Evolutionary conservation across 1,284 basidiomycete species (phyloP), one percentile per base, ranked within the genome.

Genomic region (Heterobasidion irregulare): DNA sequence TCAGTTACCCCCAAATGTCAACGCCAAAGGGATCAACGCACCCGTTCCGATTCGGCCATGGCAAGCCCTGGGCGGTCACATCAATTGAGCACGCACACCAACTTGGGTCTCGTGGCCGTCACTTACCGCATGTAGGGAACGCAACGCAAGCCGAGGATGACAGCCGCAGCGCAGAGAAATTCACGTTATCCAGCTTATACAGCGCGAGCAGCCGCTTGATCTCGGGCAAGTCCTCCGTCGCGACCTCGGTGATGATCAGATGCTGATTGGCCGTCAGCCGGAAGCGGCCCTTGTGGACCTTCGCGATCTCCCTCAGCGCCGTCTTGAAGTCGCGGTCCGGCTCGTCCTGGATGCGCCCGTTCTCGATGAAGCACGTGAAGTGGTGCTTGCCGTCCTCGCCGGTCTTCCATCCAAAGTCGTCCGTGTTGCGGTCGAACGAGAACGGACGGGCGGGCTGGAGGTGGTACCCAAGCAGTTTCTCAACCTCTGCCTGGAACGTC

Each of bases 251-350:
- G 49, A 99, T 78, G 65, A 98, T 77, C 53, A 98, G 68, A 73
- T 99, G 97, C 72, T 99, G 97, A 74, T 99, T 99, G 53, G 94
- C 82, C 5, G 94, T 95, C 64, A 98, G 73, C 53, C 96, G 80
- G 84, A 99, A 96, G 10, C 82, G 77, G 55, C 96, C 95, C 77
- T 93, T 95, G 82, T 97, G 94, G 13, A 93, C 75, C 73, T 91
- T 88, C 57, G 94, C 95, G 59, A 99, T 91, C 74, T 98, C 94
- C 54, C 85, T 80, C 54, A 99, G 75, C 55, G 92, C 95, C 6
- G 89, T 88, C 78, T 98, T 98, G 86, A 94, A 98, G 60, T 94
- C 85, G 55, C 82, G 79, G 48, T 84, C 91, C 5, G 93, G 85
- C 70, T 94, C 93, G 70, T 99, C 94, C 71, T 95, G 89, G 43